These are phyloP conservation scores for Medicago lupulina DNA, from an alignment of 306 rosid species.

Conservation along the genomic window DNA sequence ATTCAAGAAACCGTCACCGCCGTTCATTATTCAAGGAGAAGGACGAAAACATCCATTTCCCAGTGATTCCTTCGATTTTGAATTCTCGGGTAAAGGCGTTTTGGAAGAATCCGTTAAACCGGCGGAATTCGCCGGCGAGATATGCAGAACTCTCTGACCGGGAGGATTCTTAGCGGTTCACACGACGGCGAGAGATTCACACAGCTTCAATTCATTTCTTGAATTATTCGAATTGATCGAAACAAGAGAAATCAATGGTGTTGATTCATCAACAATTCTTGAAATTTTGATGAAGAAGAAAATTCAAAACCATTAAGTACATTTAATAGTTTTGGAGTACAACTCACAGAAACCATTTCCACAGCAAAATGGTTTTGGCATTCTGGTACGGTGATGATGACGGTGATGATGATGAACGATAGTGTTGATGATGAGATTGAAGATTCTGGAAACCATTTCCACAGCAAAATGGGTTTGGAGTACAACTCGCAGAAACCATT, in stretches of 20 bases:
- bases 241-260: constrained; percentile 50
- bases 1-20: constrained; percentile 45
- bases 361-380: too few relatives aligned
- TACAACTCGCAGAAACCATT: too few relatives aligned
- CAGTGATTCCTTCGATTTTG: constrained; percentile 49
- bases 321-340: too few relatives aligned
- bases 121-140: constrained; percentile 49
- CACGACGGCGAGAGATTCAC: constrained; percentile 50
- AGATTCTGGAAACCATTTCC: too few relatives aligned
- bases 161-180: constrained; percentile 61
- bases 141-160: constrained; percentile 53
- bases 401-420: too few relatives aligned
- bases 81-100: constrained; percentile 46
- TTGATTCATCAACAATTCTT: constrained; percentile 46
- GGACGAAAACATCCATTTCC: constrained; percentile 47
- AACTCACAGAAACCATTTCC: too few relatives aligned
- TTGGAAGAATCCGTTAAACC: constrained; percentile 37
- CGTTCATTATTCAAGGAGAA: constrained; percentile 46
- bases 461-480: too few relatives aligned
- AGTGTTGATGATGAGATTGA: too few relatives aligned
- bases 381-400: too few relatives aligned
- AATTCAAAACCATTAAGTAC: too few relatives aligned
- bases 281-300: constrained; percentile 62
- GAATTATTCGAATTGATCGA: constrained; percentile 56
- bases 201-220: constrained; percentile 60